A percentile compares a stretch with the other conserved stretches of the same genome.
Evolutionary conservation across 176 grass and related monocot species (phyloP).

Genomic region (Elymus sibiricus): DNA sequence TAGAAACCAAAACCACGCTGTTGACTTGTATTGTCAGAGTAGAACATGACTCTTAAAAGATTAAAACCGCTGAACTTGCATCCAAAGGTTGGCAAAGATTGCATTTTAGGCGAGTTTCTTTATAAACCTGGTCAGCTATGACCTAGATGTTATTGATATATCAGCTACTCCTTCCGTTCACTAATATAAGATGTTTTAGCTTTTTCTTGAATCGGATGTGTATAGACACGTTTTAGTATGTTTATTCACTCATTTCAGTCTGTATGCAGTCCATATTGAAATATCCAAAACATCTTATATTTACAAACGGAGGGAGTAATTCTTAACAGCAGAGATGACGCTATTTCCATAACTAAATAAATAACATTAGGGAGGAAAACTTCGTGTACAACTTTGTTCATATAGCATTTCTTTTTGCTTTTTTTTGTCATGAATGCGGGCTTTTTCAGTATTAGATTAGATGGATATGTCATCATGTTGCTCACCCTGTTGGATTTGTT

Average conservation of each 20-base stretch:
- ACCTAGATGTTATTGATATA: neutral
- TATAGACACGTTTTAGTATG: too few relatives aligned
- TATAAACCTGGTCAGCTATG: neutral
- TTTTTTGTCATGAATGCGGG: neutral
- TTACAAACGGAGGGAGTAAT: neutral
- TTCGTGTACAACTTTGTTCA: neutral
- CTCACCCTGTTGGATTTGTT: neutral
- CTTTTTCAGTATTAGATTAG: neutral
- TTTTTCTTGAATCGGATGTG: too few relatives aligned
- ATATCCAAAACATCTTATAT: too few relatives aligned
- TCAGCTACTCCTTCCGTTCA: neutral
- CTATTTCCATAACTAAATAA: neutral
- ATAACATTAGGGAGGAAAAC: neutral
- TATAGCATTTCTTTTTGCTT: neutral
- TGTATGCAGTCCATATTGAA: too few relatives aligned
- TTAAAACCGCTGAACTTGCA: neutral
- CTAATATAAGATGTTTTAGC: too few relatives aligned
- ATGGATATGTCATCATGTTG: neutral
- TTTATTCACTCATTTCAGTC: too few relatives aligned
- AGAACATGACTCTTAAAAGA: neutral
- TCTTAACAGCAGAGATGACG: neutral
- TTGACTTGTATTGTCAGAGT: neutral
- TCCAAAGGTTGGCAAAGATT: neutral
- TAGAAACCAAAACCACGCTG: neutral
- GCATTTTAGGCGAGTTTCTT: neutral